Evolutionary conservation across 2,329 filamentous ascomycete genomes (phyloP).

Genomic region (Xylariaceae sp.): DNA sequence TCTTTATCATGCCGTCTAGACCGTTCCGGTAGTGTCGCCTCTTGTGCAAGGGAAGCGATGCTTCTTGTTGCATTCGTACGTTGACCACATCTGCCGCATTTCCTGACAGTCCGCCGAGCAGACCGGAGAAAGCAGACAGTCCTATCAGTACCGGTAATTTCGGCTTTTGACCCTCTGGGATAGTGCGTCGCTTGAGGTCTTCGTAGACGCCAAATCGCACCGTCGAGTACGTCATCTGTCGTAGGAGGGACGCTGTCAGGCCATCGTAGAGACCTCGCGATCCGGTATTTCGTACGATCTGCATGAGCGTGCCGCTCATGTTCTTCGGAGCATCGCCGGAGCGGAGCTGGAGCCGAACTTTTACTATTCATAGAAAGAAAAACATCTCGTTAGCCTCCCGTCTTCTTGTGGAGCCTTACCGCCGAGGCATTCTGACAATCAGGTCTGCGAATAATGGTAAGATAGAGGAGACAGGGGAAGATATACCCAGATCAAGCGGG

Average conservation of each 20-base stretch:
- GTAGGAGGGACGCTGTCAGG: conserved; percentile 86
- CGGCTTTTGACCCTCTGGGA: conserved; percentile 47
- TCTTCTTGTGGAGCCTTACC: too few species aligned
- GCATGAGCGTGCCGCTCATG: conserved; percentile 81
- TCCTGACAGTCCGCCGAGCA: conserved; percentile 82
- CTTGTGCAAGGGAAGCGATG: conserved; percentile 67
- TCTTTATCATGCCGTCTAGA: conserved; percentile 77
- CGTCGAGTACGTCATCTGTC: conserved; percentile 93
- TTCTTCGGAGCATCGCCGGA: conserved; percentile 68
- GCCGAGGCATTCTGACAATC: too few species aligned
- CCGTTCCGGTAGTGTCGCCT: conserved; percentile 88
- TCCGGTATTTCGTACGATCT: conserved; percentile 74
- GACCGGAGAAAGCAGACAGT: conserved; percentile 79
- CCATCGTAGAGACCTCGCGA: conserved; percentile 81
- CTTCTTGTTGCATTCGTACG: conserved; percentile 96
- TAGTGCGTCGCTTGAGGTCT: conserved; percentile 72
- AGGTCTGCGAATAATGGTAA: too few species aligned
- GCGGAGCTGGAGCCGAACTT: conserved; percentile 82
- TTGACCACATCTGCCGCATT: conserved; percentile 97
- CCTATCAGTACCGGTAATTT: conserved; percentile 74
- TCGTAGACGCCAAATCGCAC: conserved; percentile 97
- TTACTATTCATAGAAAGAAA: conserved; percentile 40
- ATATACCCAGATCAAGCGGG: conserved; percentile 83
- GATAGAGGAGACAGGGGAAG: neutral
- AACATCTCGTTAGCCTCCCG: too few species aligned